Evolutionary conservation across 345 rosid species (phyloP).

Genomic region (Psidium friedrichsthalianum): DNA sequence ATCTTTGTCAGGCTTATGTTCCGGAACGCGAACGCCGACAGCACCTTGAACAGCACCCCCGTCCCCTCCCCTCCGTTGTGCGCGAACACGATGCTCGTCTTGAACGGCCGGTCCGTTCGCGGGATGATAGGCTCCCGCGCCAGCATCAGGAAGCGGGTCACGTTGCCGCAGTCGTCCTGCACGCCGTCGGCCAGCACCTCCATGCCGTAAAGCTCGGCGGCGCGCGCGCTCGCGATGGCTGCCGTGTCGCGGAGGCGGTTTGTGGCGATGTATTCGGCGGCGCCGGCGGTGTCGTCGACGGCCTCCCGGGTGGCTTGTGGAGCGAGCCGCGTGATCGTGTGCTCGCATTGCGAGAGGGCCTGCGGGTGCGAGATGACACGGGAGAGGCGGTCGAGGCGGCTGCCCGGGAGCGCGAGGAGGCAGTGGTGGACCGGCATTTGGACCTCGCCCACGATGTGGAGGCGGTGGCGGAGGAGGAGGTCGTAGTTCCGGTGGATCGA

Average conservation of each 20-base stretch:
- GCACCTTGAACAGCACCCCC: constrained; percentile 81
- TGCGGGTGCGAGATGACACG: constrained; percentile 97
- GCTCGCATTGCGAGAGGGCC: constrained; percentile 89
- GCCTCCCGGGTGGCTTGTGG: constrained; percentile 84
- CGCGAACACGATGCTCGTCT: constrained; percentile 95
- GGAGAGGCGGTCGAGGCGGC: constrained; percentile 54
- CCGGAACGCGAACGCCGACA: constrained; percentile 88
- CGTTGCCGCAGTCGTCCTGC: constrained; percentile 86
- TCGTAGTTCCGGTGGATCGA: constrained; percentile 95
- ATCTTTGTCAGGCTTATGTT: constrained; percentile 86
- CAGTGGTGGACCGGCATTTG: constrained; percentile 95
- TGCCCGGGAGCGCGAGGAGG: constrained; percentile 83
- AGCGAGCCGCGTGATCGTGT: constrained; percentile 66
- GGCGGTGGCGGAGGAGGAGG: constrained; percentile 91
- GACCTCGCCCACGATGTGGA: constrained; percentile 95
- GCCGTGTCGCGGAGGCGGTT: constrained; percentile 75
- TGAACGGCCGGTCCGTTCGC: constrained; percentile 86
- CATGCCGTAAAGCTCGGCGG: constrained; percentile 81
- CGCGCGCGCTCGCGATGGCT: constrained; percentile 88
- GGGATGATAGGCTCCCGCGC: constrained; percentile 98
- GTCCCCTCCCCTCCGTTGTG: constrained; percentile 92
- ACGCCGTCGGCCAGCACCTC: constrained; percentile 74
- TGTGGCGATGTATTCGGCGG: constrained; percentile 73
- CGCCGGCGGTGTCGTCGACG: constrained; percentile 87
- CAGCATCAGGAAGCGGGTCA: constrained; percentile 86